Conservation (phyloP, 768 basidiomycete genomes). For the Russula vinacea region DNA sequence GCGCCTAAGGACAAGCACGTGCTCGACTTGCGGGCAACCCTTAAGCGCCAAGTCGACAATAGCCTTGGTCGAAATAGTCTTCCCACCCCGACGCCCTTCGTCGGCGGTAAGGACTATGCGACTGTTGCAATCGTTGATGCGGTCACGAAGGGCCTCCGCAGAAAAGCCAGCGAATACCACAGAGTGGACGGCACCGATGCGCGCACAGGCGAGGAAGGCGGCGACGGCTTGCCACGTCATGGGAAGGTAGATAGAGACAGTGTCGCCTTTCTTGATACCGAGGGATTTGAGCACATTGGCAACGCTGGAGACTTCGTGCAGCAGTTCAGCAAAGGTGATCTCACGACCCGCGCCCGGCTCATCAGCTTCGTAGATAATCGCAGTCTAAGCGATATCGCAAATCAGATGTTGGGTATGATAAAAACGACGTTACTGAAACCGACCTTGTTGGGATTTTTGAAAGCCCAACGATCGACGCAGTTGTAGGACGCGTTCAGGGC, state of each 20-base stretch:
- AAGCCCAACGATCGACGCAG: constrained; percentile 96
- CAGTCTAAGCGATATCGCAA: constrained; percentile 50
- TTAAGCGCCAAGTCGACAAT: constrained; percentile 92
- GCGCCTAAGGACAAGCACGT: constrained; percentile 84
- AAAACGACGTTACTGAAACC: not conserved
- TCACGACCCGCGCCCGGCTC: constrained; percentile 79
- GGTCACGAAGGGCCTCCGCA: constrained; percentile 89
- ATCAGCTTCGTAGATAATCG: constrained; percentile 98
- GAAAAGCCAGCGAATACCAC: constrained; percentile 98
- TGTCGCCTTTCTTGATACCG: constrained; percentile 94
- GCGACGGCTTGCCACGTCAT: constrained; percentile 96
- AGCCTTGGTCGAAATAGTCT: constrained; percentile 88
- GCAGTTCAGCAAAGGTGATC: constrained; percentile 79
- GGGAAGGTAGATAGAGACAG: constrained; percentile 87
- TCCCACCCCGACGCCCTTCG: constrained; percentile 91
- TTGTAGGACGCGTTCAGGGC: constrained; percentile 93
- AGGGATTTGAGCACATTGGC: constrained; percentile 89
- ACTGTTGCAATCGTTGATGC: constrained; percentile 83
- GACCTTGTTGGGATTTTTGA: constrained; percentile 80
- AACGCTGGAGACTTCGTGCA: constrained; percentile 82
- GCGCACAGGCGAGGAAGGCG: constrained; percentile 95
- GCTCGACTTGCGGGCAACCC: constrained; percentile 80
- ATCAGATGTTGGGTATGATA: not conserved
- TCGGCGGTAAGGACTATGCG: constrained; percentile 94
- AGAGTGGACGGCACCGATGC: constrained; percentile 94